Percentiles rank a stretch among this genome's conserved stretches.
phyloP scores from a whole-genome alignment of 1,284 basidiomycete genomes.

The Stygiomarasmius scandens region DNA sequence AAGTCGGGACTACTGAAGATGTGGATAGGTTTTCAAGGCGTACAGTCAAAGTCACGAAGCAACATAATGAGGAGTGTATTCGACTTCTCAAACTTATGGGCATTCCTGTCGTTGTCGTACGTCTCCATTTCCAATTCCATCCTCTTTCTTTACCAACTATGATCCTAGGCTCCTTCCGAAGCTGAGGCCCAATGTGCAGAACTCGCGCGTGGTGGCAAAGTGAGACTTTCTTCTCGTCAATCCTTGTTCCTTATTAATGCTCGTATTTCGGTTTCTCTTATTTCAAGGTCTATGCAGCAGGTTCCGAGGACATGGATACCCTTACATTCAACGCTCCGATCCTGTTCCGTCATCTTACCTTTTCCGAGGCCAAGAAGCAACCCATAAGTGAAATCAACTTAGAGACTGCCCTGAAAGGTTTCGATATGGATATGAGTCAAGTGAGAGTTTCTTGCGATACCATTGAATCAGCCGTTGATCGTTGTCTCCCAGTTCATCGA shows the following conservation, averaged over 20 bases:
- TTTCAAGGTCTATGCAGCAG: conserved; percentile 88
- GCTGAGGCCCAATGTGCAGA: conserved; percentile 99
- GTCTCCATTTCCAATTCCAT: conserved; percentile 26
- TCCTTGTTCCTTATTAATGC: conserved; percentile 1
- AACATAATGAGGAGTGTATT: conserved; percentile 97
- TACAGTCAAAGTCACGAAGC: conserved; percentile 92
- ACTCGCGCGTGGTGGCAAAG: conserved; percentile 92
- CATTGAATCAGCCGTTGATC: not conserved
- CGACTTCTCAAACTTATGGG: conserved; percentile 93
- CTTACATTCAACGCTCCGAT: conserved; percentile 94
- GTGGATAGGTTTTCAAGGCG: conserved; percentile 90
- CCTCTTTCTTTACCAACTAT: conserved; percentile 8
- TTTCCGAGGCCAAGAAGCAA: conserved; percentile 97
- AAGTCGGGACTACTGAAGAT: conserved; percentile 91
- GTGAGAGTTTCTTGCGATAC: conserved; percentile 41
- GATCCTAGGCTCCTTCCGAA: conserved; percentile 87
- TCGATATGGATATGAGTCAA: conserved; percentile 91
- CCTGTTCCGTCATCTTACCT: conserved; percentile 93
- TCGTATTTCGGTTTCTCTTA: no score
- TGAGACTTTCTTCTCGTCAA: conserved; percentile 27
- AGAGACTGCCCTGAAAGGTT: conserved; percentile 80
- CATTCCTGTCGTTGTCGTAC: conserved; percentile 88
- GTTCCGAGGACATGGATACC: conserved; percentile 99
- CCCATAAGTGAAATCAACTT: conserved; percentile 96
- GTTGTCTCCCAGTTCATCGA: conserved; percentile 84